These are phyloP conservation scores for Saccharomyces hybrid DNA, from an alignment of 1,139 yeast genomes.

Conservation along the genomic window DNA sequence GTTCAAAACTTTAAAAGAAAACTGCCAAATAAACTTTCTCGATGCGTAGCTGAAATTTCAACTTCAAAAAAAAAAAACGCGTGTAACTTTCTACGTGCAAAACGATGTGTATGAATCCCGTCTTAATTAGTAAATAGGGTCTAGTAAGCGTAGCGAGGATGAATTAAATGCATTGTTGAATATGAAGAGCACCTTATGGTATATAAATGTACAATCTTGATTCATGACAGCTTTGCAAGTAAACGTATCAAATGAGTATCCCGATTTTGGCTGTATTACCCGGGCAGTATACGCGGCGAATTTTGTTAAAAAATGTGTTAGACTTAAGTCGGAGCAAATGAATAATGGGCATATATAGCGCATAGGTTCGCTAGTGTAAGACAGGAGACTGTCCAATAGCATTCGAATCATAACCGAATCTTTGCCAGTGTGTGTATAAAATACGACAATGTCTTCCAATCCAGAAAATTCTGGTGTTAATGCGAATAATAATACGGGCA, in stretches of 20 bases:
- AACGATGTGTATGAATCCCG: neutral
- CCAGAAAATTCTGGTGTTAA: neutral
- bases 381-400: neutral
- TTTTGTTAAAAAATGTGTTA: neutral
- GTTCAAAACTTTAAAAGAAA: neutral
- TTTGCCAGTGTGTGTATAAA: neutral
- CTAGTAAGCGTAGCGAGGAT: neutral
- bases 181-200: neutral
- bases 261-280: neutral
- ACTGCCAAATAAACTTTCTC: neutral
- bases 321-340: neutral
- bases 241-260: neutral
- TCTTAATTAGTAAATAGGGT: neutral
- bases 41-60: neutral
- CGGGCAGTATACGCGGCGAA: neutral
- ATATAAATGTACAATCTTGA: neutral
- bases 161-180: neutral
- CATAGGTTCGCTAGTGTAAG: neutral
- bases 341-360: neutral
- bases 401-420: neutral
- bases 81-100: neutral
- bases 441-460: neutral
- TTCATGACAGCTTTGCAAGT: neutral
- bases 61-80: neutral
- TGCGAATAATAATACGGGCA: constrained; percentile 1